These are phyloP conservation scores for Verticillium isaacii DNA, from an alignment of 2,329 filamentous ascomycete species.

Conservation along the genomic window DNA sequence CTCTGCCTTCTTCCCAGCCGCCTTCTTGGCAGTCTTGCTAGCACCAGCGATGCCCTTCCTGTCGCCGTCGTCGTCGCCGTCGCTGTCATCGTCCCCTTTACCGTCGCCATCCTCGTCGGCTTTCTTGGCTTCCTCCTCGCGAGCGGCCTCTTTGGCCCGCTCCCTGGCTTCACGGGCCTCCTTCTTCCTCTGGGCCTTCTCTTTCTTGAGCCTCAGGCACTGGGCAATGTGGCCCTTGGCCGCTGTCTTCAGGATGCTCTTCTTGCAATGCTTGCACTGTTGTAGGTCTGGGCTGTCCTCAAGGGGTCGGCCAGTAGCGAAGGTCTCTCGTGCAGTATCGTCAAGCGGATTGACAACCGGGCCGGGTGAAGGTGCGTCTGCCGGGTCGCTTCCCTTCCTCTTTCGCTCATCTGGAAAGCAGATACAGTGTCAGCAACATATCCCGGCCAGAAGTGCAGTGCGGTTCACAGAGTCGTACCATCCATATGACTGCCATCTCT, in stretches of 20 bases:
- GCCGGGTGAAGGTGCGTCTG: constrained; percentile 41
- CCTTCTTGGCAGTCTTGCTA: constrained; percentile 53
- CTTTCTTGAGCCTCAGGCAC: constrained; percentile 80
- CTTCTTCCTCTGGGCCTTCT: constrained; percentile 73
- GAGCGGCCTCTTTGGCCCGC: constrained; percentile 57
- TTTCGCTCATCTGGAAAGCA: constrained; percentile 48
- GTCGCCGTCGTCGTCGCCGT: constrained; percentile 35
- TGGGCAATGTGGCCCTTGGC: constrained; percentile 76
- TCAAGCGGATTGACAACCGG: constrained; percentile 66
- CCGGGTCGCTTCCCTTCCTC: constrained; percentile 36
- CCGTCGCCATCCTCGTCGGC: constrained; percentile 43
- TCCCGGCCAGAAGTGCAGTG: background rate
- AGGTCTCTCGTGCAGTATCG: constrained; percentile 70
- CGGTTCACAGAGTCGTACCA: constrained; percentile 34
- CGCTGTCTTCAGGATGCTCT: constrained; percentile 71
- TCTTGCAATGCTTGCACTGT: constrained; percentile 92
- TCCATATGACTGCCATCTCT: constrained; percentile 60
- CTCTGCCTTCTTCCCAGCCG: constrained; percentile 59
- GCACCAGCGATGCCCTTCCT: constrained; percentile 33
- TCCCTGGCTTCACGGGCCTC: constrained; percentile 68
- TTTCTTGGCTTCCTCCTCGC: constrained; percentile 51
- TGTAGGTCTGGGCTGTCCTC: constrained; percentile 76
- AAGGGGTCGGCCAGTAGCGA: constrained; percentile 75
- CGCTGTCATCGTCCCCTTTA: constrained; percentile 45
- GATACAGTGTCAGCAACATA: background rate